phyloP scores from a whole-genome alignment of 345 rosid species.

The Anastatica hierochuntica region DNA sequence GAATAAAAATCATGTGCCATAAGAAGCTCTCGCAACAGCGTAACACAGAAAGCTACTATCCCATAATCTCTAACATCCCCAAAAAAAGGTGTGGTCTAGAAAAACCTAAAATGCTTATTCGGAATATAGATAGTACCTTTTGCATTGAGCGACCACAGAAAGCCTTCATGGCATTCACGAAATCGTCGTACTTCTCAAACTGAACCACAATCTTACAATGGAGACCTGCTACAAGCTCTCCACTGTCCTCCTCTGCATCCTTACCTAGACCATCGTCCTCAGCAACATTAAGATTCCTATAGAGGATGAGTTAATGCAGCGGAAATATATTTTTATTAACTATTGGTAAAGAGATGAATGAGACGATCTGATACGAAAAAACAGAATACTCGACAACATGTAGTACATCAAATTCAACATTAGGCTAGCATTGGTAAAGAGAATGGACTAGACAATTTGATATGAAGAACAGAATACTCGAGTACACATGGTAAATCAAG shows the following conservation, averaged over 20 bases:
- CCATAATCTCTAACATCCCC: too few species aligned
- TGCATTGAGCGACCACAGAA: conserved; percentile 73
- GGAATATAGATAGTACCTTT: conserved; percentile 40
- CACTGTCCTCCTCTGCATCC: conserved; percentile 38
- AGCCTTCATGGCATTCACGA: conserved; percentile 62
- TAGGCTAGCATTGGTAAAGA: too few species aligned
- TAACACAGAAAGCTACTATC: neutral
- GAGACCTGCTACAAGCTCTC: conserved; percentile 63
- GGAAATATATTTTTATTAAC: too few species aligned
- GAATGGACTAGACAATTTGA: too few species aligned
- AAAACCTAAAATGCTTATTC: conserved; percentile 1
- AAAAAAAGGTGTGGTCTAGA: too few species aligned
- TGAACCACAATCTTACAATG: conserved; percentile 85
- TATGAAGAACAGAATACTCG: neutral
- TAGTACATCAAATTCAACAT: too few species aligned
- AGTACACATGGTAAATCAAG: neutral
- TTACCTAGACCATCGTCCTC: conserved; percentile 64
- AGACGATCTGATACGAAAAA: too few species aligned
- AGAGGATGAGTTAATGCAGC: conserved; percentile 21
- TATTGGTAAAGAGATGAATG: too few species aligned
- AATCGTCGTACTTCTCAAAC: conserved; percentile 67
- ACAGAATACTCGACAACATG: too few species aligned
- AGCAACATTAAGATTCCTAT: conserved; percentile 79
- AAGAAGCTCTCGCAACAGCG: neutral
- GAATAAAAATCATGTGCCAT: neutral